A percentile compares a stretch with the other conserved stretches of the same genome.
Evolutionary conservation across 2,329 filamentous ascomycete species (phyloP).

Genomic region (Trichoderma semiorbis): DNA sequence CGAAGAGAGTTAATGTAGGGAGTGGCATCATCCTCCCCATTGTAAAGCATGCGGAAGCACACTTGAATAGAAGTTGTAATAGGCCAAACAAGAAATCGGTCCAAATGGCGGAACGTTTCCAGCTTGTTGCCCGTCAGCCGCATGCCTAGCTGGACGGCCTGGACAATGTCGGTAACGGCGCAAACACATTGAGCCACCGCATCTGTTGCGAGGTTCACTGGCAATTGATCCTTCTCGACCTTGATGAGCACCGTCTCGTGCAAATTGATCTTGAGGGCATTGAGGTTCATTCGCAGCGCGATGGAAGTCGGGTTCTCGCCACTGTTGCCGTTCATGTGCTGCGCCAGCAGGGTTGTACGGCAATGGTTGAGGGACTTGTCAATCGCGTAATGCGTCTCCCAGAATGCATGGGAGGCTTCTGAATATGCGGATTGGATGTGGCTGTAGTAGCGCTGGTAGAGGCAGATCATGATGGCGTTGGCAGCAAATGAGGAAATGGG

Average conservation of each 20-base stretch:
- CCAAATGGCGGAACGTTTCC: not conserved
- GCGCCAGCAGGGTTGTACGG: not conserved
- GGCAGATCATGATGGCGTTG: not conserved
- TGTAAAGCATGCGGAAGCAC: constrained; percentile 11
- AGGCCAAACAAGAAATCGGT: constrained; percentile 15
- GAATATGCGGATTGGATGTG: not conserved
- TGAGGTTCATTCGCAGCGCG: not conserved
- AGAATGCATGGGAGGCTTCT: constrained; percentile 1
- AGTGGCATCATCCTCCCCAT: not conserved
- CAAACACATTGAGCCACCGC: not conserved
- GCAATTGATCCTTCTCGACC: not conserved
- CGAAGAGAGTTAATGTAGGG: not conserved
- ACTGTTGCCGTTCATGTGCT: constrained; percentile 3
- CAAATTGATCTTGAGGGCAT: constrained; percentile 1
- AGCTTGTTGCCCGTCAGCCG: not conserved
- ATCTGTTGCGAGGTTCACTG: not conserved
- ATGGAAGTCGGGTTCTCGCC: not conserved
- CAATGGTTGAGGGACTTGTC: constrained; percentile 8
- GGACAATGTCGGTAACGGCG: constrained; percentile 2
- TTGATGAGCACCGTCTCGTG: constrained; percentile 14
- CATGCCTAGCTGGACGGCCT: not conserved
- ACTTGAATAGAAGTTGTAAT: constrained; percentile 13
- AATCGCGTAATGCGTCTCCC: constrained; percentile 11
- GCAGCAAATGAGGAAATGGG: constrained; percentile 10
- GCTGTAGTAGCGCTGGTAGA: constrained; percentile 8